Conservation (phyloP, 192 early-diverging fungal species). For the Mortierella hygrophila region DNA sequence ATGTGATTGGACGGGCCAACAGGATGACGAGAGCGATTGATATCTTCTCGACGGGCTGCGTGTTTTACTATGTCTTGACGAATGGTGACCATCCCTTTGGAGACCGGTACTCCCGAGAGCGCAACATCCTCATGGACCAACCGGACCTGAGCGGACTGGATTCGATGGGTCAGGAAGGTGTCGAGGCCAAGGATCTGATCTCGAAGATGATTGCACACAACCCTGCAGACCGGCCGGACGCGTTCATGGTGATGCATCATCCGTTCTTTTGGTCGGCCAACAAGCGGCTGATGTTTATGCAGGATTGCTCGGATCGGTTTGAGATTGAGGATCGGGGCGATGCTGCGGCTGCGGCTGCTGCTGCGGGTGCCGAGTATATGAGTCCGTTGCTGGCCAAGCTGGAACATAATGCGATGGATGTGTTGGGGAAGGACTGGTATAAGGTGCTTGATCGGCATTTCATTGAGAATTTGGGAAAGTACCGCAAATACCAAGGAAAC, state of each 20-base stretch:
- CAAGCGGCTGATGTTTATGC: slow-evolving; percentile 89
- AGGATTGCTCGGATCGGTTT: slow-evolving; percentile 95
- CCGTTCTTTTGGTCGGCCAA: slow-evolving; percentile 96
- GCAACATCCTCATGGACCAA: slow-evolving; percentile 86
- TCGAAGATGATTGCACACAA: slow-evolving; percentile 87
- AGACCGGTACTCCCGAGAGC: slow-evolving; percentile 89
- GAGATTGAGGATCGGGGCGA: slow-evolving; percentile 82
- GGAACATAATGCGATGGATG: slow-evolving; percentile 70
- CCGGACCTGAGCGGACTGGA: slow-evolving; percentile 83
- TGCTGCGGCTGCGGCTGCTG: background rate
- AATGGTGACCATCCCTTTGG: slow-evolving; percentile 97
- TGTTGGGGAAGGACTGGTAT: slow-evolving; percentile 84
- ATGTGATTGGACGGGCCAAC: slow-evolving; percentile 18
- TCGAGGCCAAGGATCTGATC: slow-evolving; percentile 93
- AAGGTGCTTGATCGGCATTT: slow-evolving; percentile 77
- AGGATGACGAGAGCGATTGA: slow-evolving; percentile 91
- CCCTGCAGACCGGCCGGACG: slow-evolving; percentile 83
- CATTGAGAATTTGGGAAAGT: slow-evolving; percentile 89
- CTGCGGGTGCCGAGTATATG: slow-evolving; percentile 61
- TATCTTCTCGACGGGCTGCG: slow-evolving; percentile 96
- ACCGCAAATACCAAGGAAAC: slow-evolving; percentile 91
- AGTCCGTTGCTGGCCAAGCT: slow-evolving; percentile 74
- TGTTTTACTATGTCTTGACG: slow-evolving; percentile 94
- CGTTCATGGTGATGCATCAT: slow-evolving; percentile 83
- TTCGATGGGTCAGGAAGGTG: slow-evolving; percentile 73